Percentiles rank a stretch among this genome's conserved stretches.
Conservation (phyloP, 352 stramenopile species). For the Peronospora destructor region DNA sequence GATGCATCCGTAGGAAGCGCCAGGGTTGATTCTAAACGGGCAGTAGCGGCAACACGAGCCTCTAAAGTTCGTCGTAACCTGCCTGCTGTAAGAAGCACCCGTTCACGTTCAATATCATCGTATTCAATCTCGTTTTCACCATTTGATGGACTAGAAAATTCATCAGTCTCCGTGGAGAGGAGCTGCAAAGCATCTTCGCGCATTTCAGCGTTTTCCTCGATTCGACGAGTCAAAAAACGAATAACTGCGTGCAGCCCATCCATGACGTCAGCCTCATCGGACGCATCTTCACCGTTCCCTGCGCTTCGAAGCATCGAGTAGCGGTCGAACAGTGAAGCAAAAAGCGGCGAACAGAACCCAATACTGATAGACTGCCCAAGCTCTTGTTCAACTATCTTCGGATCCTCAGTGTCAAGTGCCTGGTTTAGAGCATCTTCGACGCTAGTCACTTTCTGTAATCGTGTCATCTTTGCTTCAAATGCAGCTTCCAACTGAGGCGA, state of each 20-base stretch:
- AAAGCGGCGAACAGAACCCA: constrained; percentile 45
- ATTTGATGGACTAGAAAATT: constrained; percentile 30
- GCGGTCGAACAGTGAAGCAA: constrained; percentile 42
- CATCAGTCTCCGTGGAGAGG: constrained; percentile 42
- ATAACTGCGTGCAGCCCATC: constrained; percentile 49
- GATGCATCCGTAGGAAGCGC: constrained; percentile 38
- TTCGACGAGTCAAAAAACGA: constrained; percentile 45
- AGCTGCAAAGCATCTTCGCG: constrained; percentile 54
- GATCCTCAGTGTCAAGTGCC: constrained; percentile 26
- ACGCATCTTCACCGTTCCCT: constrained; percentile 8
- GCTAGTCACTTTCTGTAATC: constrained; percentile 39
- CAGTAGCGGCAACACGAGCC: constrained; percentile 35
- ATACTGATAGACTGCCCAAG: constrained; percentile 51
- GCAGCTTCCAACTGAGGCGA: constrained; percentile 20
- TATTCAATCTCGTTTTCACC: constrained; percentile 24
- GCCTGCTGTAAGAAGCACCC: constrained; percentile 37
- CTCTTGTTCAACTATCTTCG: constrained; percentile 40
- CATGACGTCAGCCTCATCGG: constrained; percentile 12
- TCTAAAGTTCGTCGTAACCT: constrained; percentile 47
- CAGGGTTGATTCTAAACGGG: constrained; percentile 42
- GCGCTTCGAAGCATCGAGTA: constrained; percentile 29
- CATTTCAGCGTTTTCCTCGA: constrained; percentile 47
- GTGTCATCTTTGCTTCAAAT: constrained; percentile 39
- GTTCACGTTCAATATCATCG: constrained; percentile 28
- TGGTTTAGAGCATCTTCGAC: constrained; percentile 33